phyloP scores from a whole-genome alignment of 257 asterid genomes.

The Forsythia suspensa region DNA sequence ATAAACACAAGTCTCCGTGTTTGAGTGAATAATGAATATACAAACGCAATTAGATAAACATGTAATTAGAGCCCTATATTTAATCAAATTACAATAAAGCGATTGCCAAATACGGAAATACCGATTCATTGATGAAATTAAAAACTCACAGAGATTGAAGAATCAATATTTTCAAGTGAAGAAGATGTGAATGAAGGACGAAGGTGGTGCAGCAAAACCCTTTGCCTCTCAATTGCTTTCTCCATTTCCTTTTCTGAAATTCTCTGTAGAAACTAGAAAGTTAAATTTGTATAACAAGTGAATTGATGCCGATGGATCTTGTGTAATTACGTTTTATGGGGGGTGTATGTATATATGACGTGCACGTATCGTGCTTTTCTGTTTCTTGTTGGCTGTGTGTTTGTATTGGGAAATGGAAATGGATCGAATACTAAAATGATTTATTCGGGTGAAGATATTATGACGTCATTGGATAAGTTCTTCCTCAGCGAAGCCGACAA shows the following conservation, averaged over 20 bases:
- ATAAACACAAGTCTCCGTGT: no score
- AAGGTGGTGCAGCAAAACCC: conserved; percentile 51
- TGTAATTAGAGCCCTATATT: background rate
- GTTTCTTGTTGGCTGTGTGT: background rate
- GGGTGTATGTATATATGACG: background rate
- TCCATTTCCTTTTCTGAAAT: background rate
- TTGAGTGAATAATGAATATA: no score
- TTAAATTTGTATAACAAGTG: background rate
- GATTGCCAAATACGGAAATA: no score
- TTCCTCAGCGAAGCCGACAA: no score
- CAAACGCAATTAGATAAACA: background rate
- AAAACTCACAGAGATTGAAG: conserved; percentile 63
- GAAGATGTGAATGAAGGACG: conserved; percentile 76
- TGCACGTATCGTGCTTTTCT: background rate
- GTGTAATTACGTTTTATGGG: background rate
- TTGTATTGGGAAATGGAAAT: background rate
- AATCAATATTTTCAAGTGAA: conserved; percentile 66
- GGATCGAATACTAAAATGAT: background rate
- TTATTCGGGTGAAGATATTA: background rate
- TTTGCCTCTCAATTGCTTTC: background rate
- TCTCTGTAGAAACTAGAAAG: background rate
- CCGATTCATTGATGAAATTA: background rate
- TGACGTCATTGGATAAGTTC: background rate
- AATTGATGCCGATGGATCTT: background rate
- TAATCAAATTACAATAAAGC: no score